These are phyloP conservation scores for Psilocybe azurescens DNA, from an alignment of 768 basidiomycete species.

Conservation along the genomic window DNA sequence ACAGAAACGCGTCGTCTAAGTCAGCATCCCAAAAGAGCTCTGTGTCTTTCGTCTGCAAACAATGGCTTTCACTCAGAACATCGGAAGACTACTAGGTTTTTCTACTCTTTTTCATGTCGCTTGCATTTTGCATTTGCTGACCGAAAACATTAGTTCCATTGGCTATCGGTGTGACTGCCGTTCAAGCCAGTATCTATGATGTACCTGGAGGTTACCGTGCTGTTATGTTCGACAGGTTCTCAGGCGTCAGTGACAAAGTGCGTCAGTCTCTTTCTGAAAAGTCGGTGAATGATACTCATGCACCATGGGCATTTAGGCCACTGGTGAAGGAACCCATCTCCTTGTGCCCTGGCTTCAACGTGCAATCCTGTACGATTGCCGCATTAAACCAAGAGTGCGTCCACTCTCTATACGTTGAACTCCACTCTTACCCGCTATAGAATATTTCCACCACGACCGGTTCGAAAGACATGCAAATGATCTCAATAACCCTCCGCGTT, in stretches of 20 bases:
- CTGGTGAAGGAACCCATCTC: slow-evolving; percentile 94
- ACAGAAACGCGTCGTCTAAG: not conserved
- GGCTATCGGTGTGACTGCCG: slow-evolving; percentile 46
- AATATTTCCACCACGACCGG: slow-evolving; percentile 99
- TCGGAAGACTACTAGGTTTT: slow-evolving; percentile 1
- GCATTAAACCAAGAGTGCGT: slow-evolving; percentile 92
- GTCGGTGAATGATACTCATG: not conserved
- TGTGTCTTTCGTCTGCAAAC: not conserved
- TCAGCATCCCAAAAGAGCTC: not conserved
- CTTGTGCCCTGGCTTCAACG: slow-evolving; percentile 95
- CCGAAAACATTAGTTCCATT: slow-evolving; percentile 59
- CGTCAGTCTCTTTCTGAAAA: slow-evolving; percentile 19
- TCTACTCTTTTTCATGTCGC: too few relatives aligned
- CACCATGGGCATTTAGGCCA: slow-evolving; percentile 55
- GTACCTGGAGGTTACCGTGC: slow-evolving; percentile 94
- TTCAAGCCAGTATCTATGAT: slow-evolving; percentile 63
- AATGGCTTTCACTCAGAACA: slow-evolving; percentile 8
- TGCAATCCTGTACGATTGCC: slow-evolving; percentile 96
- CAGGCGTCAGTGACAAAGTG: slow-evolving; percentile 85
- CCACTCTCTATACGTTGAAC: not conserved
- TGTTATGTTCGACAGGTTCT: slow-evolving; percentile 98
- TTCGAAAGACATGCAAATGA: slow-evolving; percentile 99
- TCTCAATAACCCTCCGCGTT: slow-evolving; percentile 94
- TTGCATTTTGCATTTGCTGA: too few relatives aligned
- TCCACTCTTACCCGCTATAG: slow-evolving; percentile 42